Conservation (phyloP, 2,329 filamentous ascomycete species). For the Penicillium sp. region DNA sequence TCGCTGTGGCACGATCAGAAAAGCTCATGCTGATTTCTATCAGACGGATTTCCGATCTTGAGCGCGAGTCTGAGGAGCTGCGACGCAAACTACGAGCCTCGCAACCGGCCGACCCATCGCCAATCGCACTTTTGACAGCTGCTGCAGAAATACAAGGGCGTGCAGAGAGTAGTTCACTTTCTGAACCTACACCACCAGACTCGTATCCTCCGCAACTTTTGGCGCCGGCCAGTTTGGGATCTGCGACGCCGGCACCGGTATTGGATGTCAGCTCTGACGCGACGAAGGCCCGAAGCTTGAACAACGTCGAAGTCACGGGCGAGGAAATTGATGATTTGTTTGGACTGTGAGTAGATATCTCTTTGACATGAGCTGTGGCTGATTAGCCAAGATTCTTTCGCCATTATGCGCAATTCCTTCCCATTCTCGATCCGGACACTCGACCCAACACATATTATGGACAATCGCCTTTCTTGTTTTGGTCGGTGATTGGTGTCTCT, state of each 20-base stretch:
- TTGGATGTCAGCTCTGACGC: slow-evolving; percentile 10
- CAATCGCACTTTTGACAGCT: slow-evolving; percentile 28
- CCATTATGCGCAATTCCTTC: slow-evolving; percentile 36
- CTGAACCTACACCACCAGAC: slow-evolving; percentile 6
- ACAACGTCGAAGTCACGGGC: slow-evolving; percentile 27
- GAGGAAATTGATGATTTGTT: slow-evolving; percentile 38
- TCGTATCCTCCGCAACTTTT: slow-evolving; percentile 21
- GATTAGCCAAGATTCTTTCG: slow-evolving; percentile 31
- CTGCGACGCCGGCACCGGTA: slow-evolving; percentile 11
- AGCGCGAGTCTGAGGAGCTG: slow-evolving; percentile 36
- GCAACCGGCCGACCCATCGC: slow-evolving; percentile 19
- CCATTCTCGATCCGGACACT: slow-evolving; percentile 44
- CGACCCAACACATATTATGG: slow-evolving; percentile 68
- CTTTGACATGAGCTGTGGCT: background rate
- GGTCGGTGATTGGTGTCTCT: slow-evolving; percentile 53
- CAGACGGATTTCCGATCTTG: slow-evolving; percentile 36
- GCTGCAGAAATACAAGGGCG: slow-evolving; percentile 30
- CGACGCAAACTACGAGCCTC: slow-evolving; percentile 31
- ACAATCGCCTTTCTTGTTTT: slow-evolving; percentile 76
- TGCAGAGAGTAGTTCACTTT: slow-evolving; percentile 6
- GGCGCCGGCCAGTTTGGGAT: slow-evolving; percentile 16
- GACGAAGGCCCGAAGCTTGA: slow-evolving; percentile 29
- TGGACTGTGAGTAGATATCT: slow-evolving; percentile 24
- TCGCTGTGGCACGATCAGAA: no score
- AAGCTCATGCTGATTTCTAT: background rate